phyloP scores from a whole-genome alignment of 176 grass and related monocot genomes.

The Bothriochloa decipiens region DNA sequence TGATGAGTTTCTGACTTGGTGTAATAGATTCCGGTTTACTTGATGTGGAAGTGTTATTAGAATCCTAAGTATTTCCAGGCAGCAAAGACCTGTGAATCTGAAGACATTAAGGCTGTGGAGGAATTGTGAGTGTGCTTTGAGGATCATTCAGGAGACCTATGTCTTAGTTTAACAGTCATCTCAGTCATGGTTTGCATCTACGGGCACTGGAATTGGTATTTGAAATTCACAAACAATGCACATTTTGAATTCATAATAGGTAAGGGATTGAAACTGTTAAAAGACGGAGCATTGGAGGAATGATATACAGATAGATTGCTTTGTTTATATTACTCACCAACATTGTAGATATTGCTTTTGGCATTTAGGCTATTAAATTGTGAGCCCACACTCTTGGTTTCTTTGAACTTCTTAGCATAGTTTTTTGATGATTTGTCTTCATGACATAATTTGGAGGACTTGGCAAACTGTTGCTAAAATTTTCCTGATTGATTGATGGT shows the following conservation, averaged over 20 bases:
- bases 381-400: neutral
- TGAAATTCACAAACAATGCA: neutral
- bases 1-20: neutral
- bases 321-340: neutral
- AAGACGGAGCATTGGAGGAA: slow-evolving; percentile 7
- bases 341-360: neutral
- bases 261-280: slow-evolving; percentile 4
- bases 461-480: neutral
- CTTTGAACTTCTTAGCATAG: slow-evolving; percentile 6
- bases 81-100: neutral
- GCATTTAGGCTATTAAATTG: neutral
- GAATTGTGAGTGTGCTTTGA: slow-evolving; percentile 5
- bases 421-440: neutral
- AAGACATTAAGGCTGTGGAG: neutral
- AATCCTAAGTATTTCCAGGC: slow-evolving; percentile 15
- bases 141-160: neutral
- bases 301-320: neutral
- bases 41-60: neutral
- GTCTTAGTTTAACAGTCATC: neutral
- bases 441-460: neutral
- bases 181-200: slow-evolving; percentile 21
- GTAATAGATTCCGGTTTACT: slow-evolving; percentile 5
- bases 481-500: neutral
- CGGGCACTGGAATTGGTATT: neutral
- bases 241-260: neutral